Percentiles rank a stretch among this genome's conserved stretches.
phyloP scores from a whole-genome alignment of 1,284 basidiomycete species.

The Marasmius fiardii region DNA sequence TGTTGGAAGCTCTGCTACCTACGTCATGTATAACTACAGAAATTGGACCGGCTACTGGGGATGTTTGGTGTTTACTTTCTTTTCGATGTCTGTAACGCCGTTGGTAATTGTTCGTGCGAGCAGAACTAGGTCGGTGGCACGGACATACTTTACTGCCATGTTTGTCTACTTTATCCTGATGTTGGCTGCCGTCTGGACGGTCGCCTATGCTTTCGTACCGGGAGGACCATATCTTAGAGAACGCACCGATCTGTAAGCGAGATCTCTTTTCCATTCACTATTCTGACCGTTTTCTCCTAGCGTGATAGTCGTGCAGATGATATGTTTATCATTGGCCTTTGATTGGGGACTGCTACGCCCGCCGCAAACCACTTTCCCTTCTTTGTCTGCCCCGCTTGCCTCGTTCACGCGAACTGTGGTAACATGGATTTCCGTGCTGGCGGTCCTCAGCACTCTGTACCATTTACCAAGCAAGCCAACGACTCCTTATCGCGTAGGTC shows the following conservation, averaged over 20 bases:
- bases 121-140: constrained; percentile 33
- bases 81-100: constrained; percentile 66
- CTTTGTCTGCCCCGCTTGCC: constrained; percentile 15
- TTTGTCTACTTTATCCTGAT: constrained; percentile 64
- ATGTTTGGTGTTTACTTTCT: constrained; percentile 67
- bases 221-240: constrained; percentile 80
- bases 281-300: constrained; percentile 27
- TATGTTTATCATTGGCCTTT: constrained; percentile 46
- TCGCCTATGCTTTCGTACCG: constrained; percentile 94
- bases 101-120: constrained; percentile 44
- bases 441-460: constrained; percentile 53
- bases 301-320: constrained; percentile 49
- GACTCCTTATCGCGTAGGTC: constrained; percentile 61
- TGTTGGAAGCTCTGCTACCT: constrained; percentile 49
- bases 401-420: constrained; percentile 30
- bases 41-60: constrained; percentile 79
- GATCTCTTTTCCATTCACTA: neutral
- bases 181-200: constrained; percentile 77
- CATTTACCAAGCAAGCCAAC: constrained; percentile 45
- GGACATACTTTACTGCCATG: constrained; percentile 55
- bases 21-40: constrained; percentile 55
- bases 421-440: constrained; percentile 43
- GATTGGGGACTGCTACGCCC: constrained; percentile 26
- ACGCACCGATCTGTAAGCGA: constrained; percentile 66
- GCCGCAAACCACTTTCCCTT: neutral